Evolutionary conservation across 148 eudicot species (phyloP).

Genomic region (Rhododendron vialii): DNA sequence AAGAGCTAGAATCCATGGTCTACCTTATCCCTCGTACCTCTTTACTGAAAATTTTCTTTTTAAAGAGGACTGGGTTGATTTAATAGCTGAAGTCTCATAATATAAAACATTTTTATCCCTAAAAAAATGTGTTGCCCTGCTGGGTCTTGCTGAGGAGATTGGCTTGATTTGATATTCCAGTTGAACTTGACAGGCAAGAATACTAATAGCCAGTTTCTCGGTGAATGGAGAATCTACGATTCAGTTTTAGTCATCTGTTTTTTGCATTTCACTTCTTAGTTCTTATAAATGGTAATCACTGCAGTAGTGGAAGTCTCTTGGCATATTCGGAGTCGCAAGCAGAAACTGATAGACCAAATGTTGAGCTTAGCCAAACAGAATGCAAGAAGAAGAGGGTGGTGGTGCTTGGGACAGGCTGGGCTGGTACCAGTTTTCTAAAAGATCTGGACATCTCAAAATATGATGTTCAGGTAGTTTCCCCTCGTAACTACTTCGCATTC

Average conservation of each 20-base stretch:
- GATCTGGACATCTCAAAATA: constrained; percentile 62
- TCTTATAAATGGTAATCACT: constrained; percentile 5
- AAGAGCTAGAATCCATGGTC: background rate
- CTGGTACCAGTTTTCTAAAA: constrained; percentile 68
- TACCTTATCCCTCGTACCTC: background rate
- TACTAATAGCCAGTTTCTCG: background rate
- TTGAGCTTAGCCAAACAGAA: constrained; percentile 23
- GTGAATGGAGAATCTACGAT: background rate
- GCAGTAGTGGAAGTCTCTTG: constrained; percentile 66
- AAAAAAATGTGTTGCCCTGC: background rate
- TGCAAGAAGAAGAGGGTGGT: constrained; percentile 59
- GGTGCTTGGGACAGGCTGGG: constrained; percentile 95
- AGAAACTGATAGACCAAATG: constrained; percentile 15
- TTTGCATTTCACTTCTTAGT: background rate
- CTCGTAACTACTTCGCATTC: constrained; percentile 86
- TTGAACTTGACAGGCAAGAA: background rate
- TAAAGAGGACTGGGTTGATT: background rate
- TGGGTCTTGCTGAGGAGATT: background rate
- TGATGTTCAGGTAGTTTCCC: constrained; percentile 84
- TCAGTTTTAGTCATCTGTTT: background rate
- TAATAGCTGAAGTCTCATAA: constrained; percentile 2
- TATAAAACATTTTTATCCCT: background rate
- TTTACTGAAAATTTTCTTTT: background rate
- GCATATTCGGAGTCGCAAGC: constrained; percentile 60
- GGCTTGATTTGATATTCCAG: background rate